Conservation (phyloP, 345 rosid species). For the Hibiscus tridactylites region DNA sequence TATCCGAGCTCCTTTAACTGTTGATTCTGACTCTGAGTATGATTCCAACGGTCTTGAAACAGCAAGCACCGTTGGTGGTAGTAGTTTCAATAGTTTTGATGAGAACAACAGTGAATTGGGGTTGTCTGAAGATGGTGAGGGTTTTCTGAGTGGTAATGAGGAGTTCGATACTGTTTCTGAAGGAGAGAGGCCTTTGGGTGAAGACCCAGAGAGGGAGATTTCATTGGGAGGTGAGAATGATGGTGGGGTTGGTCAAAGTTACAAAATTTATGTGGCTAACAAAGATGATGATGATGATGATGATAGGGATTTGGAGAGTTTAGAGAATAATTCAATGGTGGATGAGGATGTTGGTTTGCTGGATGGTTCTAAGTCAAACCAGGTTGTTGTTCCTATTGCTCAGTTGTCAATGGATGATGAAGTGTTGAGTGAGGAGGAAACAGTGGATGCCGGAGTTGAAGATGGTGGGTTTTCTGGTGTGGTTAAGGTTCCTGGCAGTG, state of each 20-base stretch:
- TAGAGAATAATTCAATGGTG: slow-evolving; percentile 1
- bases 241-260: slow-evolving; percentile 14
- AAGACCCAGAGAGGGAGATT: slow-evolving; percentile 30
- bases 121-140: slow-evolving; percentile 10
- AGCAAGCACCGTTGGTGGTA: slow-evolving; percentile 14
- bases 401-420: slow-evolving; percentile 61
- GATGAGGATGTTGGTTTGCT: neutral
- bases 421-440: slow-evolving; percentile 29
- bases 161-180: slow-evolving; percentile 39
- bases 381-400: slow-evolving; percentile 46
- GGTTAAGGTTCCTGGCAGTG: slow-evolving; percentile 23
- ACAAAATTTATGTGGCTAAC: slow-evolving; percentile 7
- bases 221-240: slow-evolving; percentile 10
- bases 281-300: neutral
- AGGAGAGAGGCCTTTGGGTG: slow-evolving; percentile 11
- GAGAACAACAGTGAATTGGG: slow-evolving; percentile 26
- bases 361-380: no score
- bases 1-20: slow-evolving; percentile 66
- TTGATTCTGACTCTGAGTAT: slow-evolving; percentile 38
- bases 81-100: slow-evolving; percentile 17
- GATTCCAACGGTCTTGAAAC: slow-evolving; percentile 22
- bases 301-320: neutral
- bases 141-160: slow-evolving; percentile 1
- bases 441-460: slow-evolving; percentile 21
- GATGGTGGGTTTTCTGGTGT: slow-evolving; percentile 20